Evolutionary conservation across 257 asterid genomes (phyloP), one percentile per base, ranked within the genome.

Genomic region (Jacaranda mimosifolia): DNA sequence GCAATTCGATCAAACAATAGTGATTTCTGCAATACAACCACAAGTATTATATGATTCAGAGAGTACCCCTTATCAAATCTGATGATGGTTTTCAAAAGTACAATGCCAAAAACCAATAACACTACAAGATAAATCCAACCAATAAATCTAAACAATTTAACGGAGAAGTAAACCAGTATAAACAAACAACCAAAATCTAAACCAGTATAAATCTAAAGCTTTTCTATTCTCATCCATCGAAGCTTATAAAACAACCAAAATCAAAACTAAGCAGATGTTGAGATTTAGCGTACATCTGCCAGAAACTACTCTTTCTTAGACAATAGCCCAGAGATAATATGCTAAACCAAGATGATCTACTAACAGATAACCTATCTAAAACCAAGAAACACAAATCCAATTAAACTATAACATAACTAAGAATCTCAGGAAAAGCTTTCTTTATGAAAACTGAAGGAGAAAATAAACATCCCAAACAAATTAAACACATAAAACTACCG

Each of bases 21-120:
- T 26, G 26, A 58, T 48, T 26, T 88, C 94, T 91, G 94, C 87
- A 83, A 71, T 9, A 21, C 42, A 1, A 40, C 49, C 32, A 83
- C 1, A 17, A 7, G 19, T 80, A 78, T 36, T 51, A 53, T 5
- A 75, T 65, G 38, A 49, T 57, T 43, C 58, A 59, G 56, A 58
- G 11, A 46, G 18, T 14, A 55, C 3, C 52, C 73, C 63, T 58
- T 62, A 68, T 43, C 60, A 38, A 77, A 71, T 21, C 69, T 3
- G 63, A 36, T 59, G 68, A 73, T 63, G 45, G 52, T 51, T 43
- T 63, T 57, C 60, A 51, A 35, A 55, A 66, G 55, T 17, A 58
- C 45, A 48, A 55, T 38, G 4, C 35, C 3, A 40, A 49, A 5
- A 45, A 53, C 45, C 4, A 32, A n/a, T 46, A 57, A 21, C 43